Base-by-base conservation (phyloP, 2,329 filamentous ascomycete species). In the Claviceps fusiformis region DNA sequence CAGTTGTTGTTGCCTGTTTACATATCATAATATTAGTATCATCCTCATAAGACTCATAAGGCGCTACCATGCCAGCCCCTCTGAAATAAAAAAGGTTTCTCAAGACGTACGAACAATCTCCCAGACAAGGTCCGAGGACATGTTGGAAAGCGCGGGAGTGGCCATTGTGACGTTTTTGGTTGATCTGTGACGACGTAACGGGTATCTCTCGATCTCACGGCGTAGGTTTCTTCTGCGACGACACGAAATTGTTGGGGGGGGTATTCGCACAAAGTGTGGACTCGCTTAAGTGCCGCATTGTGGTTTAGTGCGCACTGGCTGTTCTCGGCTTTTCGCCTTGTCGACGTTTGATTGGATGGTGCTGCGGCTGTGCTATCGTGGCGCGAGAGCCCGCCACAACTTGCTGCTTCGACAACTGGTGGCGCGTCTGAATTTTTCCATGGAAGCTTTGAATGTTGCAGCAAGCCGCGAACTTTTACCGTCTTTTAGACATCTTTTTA, bases 101-200 rank as follows among this genome's bases (percentile, higher is more conserved):
- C n/a, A 29, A n/a, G 83, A 90, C 90, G 75, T 85, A 96, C 91
- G 89, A 81, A 86, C 85, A 74, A 95, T 78, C 82, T 92, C 86
- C 92, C 92, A 97, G 80, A 95, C 78, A 68, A 96, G 81, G 77
- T 96, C 91, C 71, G 85, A 76, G 73, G 90, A 95, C 71, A 95
- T 80, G 79, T 90, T 89, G 67, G 83, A 73, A 65, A 81, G 77
- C 57, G 67, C 73, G 75, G 66, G 78, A 67, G 71, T 70, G 64
- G 74, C 71, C 77, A 82, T 81, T 74, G 73, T 82, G 79, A 60
- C 55, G 60, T 56, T 72, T 65, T 63, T 64, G 67, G 61, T 60
- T 63, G 61, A 46, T 66, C 65, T 64, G 58, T 56, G 57, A 60
- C 59, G 56, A 52, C 54, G 55, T 56, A 56, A 54, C 50, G 45